Evolutionary conservation across 192 early-diverging fungal species (phyloP).

Genomic region (Podila minutissima): DNA sequence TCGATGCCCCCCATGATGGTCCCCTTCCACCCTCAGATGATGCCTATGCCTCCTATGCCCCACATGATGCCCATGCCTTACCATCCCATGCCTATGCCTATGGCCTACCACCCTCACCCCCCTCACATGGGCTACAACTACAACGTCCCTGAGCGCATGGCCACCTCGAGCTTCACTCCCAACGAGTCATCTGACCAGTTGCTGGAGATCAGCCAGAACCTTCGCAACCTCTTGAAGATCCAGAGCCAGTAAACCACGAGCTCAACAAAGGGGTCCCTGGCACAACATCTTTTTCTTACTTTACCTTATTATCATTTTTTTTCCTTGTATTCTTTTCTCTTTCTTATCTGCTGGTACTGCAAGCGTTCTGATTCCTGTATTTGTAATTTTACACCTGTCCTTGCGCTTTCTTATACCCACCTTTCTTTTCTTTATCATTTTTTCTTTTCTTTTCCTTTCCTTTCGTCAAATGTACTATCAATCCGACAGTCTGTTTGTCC

Average conservation of each 20-base stretch:
- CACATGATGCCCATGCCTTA: background rate
- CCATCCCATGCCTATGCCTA: slow-evolving; percentile 15
- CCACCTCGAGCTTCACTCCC: slow-evolving; percentile 49
- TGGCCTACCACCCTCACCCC: background rate
- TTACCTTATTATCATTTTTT: background rate
- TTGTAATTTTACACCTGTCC: background rate
- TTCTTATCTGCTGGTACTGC: slow-evolving; percentile 1
- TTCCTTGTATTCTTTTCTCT: background rate
- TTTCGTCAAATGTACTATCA: no score
- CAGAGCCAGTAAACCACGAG: slow-evolving; percentile 45
- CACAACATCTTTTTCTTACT: background rate
- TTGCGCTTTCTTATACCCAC: slow-evolving; percentile 9
- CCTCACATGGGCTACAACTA: slow-evolving; percentile 16
- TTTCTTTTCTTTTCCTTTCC: background rate
- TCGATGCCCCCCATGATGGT: slow-evolving; percentile 1
- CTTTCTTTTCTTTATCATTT: slow-evolving; percentile 6
- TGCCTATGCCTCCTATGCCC: slow-evolving; percentile 29
- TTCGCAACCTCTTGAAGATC: slow-evolving; percentile 62
- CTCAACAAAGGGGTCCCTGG: background rate
- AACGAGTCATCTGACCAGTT: slow-evolving; percentile 31
- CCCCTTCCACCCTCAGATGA: slow-evolving; percentile 18
- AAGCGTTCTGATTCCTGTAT: background rate
- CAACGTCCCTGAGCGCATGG: slow-evolving; percentile 56
- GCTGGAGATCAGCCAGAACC: slow-evolving; percentile 58
- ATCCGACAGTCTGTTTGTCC: background rate